Conservation (phyloP, 78 protist species). For the Cyanophora paradoxa region DNA sequence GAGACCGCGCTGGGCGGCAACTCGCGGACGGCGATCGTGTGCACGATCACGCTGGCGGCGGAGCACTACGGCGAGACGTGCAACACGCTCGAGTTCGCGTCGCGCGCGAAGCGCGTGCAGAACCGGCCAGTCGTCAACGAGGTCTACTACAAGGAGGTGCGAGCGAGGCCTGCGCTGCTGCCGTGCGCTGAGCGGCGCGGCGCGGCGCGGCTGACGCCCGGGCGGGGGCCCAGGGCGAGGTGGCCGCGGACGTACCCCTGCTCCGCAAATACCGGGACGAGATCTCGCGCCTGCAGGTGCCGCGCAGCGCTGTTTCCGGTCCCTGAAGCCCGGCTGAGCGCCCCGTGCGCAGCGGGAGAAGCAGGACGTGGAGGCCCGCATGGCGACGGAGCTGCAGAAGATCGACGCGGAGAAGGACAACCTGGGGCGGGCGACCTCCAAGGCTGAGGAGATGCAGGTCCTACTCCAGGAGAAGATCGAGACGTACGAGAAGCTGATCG, state of each 20-base stretch:
- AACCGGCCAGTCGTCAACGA: slow-evolving; percentile 76
- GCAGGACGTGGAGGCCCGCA: too few species aligned
- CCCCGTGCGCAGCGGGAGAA: too few species aligned
- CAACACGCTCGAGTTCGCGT: slow-evolving; percentile 72
- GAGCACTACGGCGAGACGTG: slow-evolving; percentile 21
- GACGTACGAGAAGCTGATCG: too few species aligned
- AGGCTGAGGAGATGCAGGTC: too few species aligned
- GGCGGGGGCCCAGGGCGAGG: background rate
- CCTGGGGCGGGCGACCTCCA: too few species aligned
- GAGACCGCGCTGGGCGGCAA: slow-evolving; percentile 77
- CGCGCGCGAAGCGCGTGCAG: slow-evolving; percentile 71
- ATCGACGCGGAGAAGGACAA: too few species aligned
- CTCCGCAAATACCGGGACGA: slow-evolving; percentile 18
- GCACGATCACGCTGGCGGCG: slow-evolving; percentile 62
- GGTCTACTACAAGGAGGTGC: slow-evolving; percentile 35
- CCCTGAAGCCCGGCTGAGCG: too few species aligned
- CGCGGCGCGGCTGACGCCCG: background rate
- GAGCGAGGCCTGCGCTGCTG: background rate
- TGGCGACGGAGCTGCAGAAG: too few species aligned
- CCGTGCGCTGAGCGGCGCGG: background rate
- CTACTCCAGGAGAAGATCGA: too few species aligned
- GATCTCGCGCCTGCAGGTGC: background rate
- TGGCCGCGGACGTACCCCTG: slow-evolving; percentile 14
- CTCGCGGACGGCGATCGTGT: slow-evolving; percentile 49
- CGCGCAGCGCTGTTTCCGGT: too few species aligned